Evolutionary conservation across 1,139 yeast genomes (phyloP).

Genomic region (Saccharomyces hybrid): DNA sequence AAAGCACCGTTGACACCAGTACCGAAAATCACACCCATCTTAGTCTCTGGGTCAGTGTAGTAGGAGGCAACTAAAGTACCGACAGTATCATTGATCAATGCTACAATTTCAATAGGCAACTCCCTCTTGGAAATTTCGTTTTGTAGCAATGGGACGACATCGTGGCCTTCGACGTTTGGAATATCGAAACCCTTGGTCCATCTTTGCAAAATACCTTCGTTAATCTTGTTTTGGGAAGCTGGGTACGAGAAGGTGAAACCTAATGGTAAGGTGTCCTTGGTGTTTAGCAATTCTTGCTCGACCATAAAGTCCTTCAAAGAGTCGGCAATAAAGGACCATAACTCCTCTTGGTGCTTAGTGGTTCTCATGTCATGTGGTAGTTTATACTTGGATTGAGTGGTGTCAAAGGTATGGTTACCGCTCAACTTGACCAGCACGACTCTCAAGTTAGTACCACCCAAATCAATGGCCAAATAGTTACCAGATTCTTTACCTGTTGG

Average conservation of each 20-base stretch:
- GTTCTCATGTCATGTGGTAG: constrained; percentile 73
- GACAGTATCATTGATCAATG: constrained; percentile 92
- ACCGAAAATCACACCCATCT: constrained; percentile 94
- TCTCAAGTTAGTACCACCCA: constrained; percentile 92
- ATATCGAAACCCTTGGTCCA: constrained; percentile 99
- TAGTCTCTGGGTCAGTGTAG: constrained; percentile 80
- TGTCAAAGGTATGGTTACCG: constrained; percentile 73
- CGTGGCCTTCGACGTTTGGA: constrained; percentile 86
- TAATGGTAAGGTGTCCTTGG: constrained; percentile 48
- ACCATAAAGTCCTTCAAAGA: constrained; percentile 58
- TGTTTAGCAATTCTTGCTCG: constrained; percentile 59
- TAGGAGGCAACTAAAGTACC: constrained; percentile 95
- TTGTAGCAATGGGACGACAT: constrained; percentile 88
- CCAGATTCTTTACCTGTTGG: constrained; percentile 92
- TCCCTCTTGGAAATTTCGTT: constrained; percentile 53
- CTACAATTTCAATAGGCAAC: constrained; percentile 80
- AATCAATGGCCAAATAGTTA: constrained; percentile 82
- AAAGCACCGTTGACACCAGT: constrained; percentile 98
- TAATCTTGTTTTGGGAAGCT: constrained; percentile 73
- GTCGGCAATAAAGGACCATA: constrained; percentile 82
- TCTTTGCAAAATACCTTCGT: constrained; percentile 80
- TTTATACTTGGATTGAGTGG: constrained; percentile 72
- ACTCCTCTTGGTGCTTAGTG: constrained; percentile 57
- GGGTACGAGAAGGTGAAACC: constrained; percentile 97
- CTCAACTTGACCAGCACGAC: constrained; percentile 76